phyloP scores from a whole-genome alignment of 1,284 basidiomycete genomes.

The Malassezia equina region DNA sequence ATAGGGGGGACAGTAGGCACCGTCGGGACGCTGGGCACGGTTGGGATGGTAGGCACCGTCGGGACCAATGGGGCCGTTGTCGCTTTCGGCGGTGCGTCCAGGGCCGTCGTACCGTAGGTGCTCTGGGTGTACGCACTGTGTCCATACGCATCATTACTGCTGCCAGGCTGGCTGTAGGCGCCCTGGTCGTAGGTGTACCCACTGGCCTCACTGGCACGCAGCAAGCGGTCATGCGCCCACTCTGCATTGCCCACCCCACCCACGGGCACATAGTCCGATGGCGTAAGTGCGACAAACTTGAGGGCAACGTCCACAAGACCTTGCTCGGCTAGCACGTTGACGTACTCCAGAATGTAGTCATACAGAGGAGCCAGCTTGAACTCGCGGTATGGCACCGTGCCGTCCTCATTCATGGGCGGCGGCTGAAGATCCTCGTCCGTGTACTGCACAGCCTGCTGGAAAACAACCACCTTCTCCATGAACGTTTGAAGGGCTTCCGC shows the following conservation, averaged over 20 bases:
- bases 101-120: conserved; percentile 13
- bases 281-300: conserved; percentile 69
- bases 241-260: conserved; percentile 12
- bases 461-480: conserved; percentile 91
- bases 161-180: conserved; percentile 13
- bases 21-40: conserved; percentile 20
- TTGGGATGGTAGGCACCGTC: conserved; percentile 19
- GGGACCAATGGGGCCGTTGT: conserved; percentile 20
- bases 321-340: conserved; percentile 79
- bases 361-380: conserved; percentile 81
- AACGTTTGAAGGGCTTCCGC: conserved; percentile 83
- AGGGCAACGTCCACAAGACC: conserved; percentile 75
- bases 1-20: conserved; percentile 23
- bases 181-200: conserved; percentile 1
- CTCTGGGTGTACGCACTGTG: background rate
- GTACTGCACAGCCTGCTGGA: conserved; percentile 79
- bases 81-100: conserved; percentile 6
- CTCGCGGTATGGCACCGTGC: conserved; percentile 55
- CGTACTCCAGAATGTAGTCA: conserved; percentile 90
- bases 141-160: conserved; percentile 2
- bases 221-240: conserved; percentile 18
- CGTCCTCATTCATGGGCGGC: conserved; percentile 50
- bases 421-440: conserved; percentile 64
- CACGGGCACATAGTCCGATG: conserved; percentile 59
- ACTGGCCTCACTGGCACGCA: conserved; percentile 11